These are phyloP conservation scores for Rhodotorula babjevae DNA, from an alignment of 768 basidiomycete genomes.

Conservation along the genomic window DNA sequence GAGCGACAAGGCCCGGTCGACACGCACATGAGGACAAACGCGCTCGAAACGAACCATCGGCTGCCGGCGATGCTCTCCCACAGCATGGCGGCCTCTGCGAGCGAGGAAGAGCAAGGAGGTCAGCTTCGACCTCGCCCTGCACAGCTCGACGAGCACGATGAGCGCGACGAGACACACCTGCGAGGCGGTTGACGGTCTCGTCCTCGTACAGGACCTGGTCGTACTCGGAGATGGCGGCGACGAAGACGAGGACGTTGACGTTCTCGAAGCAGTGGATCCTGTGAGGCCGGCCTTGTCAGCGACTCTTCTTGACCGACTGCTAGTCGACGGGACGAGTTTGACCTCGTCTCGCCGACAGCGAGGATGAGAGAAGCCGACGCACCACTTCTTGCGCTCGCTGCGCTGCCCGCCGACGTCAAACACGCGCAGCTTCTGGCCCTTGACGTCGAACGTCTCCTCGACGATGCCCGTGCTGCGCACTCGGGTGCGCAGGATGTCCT, in stretches of 20 bases:
- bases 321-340: no score
- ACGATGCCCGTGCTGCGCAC: conserved; percentile 98
- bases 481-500: conserved; percentile 86
- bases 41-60: conserved; percentile 87
- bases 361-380: background rate
- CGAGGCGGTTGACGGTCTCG: conserved; percentile 66
- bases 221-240: conserved; percentile 90
- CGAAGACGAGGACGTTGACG: conserved; percentile 84
- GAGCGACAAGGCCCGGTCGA: no score
- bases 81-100: conserved; percentile 79
- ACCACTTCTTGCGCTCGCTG: conserved; percentile 82
- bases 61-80: conserved; percentile 51
- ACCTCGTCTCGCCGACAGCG: no score
- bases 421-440: conserved; percentile 52
- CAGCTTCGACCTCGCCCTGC: no score
- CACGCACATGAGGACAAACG: conserved; percentile 58
- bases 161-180: no score
- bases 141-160: no score
- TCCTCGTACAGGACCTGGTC: conserved; percentile 74
- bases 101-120: conserved; percentile 39
- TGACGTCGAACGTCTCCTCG: conserved; percentile 91
- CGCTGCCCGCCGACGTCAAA: conserved; percentile 86
- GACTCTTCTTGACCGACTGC: no score
- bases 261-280: conserved; percentile 88
- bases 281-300: background rate